Conservation (phyloP, 140 eudicot genomes). For the Eryngium alpinum region DNA sequence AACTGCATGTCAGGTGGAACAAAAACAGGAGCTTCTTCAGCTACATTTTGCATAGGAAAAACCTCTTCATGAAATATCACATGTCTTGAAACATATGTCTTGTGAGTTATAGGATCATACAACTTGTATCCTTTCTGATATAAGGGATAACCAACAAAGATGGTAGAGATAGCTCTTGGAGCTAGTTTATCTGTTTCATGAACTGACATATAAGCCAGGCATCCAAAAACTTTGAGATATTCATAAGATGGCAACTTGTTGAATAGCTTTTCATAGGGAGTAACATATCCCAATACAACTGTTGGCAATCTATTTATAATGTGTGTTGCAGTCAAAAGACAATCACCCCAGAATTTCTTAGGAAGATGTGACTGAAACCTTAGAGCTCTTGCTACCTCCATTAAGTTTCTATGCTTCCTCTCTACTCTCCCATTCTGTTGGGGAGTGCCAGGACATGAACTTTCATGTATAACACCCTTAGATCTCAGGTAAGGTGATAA, state of each 20-base stretch:
- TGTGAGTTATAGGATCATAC: too few species aligned
- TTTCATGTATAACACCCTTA: neutral
- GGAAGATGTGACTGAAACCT: neutral
- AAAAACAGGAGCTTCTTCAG: too few species aligned
- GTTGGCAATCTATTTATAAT: neutral
- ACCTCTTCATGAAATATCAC: too few species aligned
- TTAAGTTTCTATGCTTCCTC: conserved; percentile 2
- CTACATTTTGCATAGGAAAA: too few species aligned
- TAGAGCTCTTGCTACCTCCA: conserved; percentile 1
- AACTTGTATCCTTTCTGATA: too few species aligned
- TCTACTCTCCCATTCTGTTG: conserved; percentile 11
- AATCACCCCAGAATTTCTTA: conserved; percentile 6
- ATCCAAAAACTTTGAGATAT: neutral
- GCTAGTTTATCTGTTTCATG: neutral
- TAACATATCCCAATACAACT: neutral
- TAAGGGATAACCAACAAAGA: neutral
- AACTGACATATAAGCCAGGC: neutral
- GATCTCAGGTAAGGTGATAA: neutral
- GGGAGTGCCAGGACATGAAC: neutral
- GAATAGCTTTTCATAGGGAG: neutral
- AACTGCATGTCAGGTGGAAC: too few species aligned
- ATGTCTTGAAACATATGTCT: too few species aligned
- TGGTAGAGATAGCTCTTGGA: neutral
- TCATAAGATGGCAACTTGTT: neutral
- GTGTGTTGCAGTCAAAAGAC: neutral